phyloP scores from a whole-genome alignment of 2,329 filamentous ascomycete genomes.

The Microdochium bolleyi region DNA sequence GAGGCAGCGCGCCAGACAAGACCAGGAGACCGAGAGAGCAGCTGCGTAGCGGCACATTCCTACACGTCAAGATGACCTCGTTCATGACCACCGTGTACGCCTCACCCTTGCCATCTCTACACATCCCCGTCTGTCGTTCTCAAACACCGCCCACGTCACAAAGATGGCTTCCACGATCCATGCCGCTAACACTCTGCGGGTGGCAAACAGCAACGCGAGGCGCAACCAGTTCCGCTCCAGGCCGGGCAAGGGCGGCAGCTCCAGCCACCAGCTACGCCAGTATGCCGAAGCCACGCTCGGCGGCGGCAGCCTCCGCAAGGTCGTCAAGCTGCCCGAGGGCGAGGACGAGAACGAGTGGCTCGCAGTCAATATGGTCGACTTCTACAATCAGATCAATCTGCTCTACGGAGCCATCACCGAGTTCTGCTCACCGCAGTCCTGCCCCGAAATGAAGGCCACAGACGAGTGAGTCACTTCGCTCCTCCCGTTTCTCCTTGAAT shows the following conservation, averaged over 20 bases:
- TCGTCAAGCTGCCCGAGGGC: slow-evolving; percentile 92
- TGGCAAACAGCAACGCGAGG: slow-evolving; percentile 66
- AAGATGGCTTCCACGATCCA: slow-evolving; percentile 6
- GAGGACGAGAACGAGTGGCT: slow-evolving; percentile 98
- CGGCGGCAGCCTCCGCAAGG: slow-evolving; percentile 88
- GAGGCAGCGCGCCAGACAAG: background rate
- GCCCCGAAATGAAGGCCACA: slow-evolving; percentile 99
- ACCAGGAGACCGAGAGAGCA: background rate
- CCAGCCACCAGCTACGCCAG: slow-evolving; percentile 84
- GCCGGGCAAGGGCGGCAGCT: slow-evolving; percentile 76
- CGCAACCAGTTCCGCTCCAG: slow-evolving; percentile 88
- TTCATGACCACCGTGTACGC: slow-evolving; percentile 62
- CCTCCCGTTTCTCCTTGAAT: too few relatives aligned
- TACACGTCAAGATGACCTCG: slow-evolving; percentile 53
- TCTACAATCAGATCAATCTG: slow-evolving; percentile 99
- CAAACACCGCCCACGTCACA: slow-evolving; percentile 14
- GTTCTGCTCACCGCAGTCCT: slow-evolving; percentile 95
- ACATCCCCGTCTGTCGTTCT: slow-evolving; percentile 10
- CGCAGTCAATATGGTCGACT: slow-evolving; percentile 98
- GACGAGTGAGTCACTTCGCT: slow-evolving; percentile 62
- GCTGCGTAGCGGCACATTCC: background rate
- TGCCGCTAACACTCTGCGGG: slow-evolving; percentile 19
- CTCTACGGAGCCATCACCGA: slow-evolving; percentile 98
- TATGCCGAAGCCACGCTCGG: slow-evolving; percentile 97
- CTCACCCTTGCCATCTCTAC: slow-evolving; percentile 4